phyloP scores from a whole-genome alignment of 2,329 filamentous ascomycete species.

The Hypoxylon sp. region DNA sequence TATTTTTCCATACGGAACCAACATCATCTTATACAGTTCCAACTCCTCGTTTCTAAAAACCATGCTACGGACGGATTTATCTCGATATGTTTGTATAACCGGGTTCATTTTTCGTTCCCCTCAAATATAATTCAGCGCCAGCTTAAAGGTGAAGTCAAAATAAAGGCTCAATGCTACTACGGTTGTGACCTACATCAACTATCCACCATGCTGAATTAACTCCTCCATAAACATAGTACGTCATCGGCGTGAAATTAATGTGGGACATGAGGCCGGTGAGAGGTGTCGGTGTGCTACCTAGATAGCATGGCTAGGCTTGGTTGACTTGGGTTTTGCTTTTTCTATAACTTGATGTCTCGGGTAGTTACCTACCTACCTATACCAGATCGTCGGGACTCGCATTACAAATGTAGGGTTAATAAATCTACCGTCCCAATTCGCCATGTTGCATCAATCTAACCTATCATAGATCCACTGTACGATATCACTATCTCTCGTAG shows the following conservation, averaged over 20 bases:
- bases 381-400: not conserved
- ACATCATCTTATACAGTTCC: not conserved
- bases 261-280: too few species aligned
- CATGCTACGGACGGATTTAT: not conserved
- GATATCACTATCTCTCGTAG: constrained; percentile 8
- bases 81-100: constrained; percentile 7
- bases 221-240: constrained; percentile 1
- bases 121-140: not conserved
- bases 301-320: not conserved
- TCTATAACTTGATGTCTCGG: not conserved
- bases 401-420: not conserved
- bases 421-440: constrained; percentile 11
- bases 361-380: not conserved
- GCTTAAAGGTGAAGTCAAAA: not conserved
- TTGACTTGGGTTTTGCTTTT: not conserved
- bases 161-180: constrained; percentile 4
- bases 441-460: constrained; percentile 18
- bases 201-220: not conserved
- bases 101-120: constrained; percentile 21
- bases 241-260: not conserved
- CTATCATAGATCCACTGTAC: constrained; percentile 20
- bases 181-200: constrained; percentile 1
- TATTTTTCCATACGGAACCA: constrained; percentile 5
- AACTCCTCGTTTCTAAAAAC: constrained; percentile 1
- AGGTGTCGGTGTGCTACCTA: not conserved